Base-by-base conservation (phyloP, 129 eudicot species). In the Smallanthus sonchifolius region DNA sequence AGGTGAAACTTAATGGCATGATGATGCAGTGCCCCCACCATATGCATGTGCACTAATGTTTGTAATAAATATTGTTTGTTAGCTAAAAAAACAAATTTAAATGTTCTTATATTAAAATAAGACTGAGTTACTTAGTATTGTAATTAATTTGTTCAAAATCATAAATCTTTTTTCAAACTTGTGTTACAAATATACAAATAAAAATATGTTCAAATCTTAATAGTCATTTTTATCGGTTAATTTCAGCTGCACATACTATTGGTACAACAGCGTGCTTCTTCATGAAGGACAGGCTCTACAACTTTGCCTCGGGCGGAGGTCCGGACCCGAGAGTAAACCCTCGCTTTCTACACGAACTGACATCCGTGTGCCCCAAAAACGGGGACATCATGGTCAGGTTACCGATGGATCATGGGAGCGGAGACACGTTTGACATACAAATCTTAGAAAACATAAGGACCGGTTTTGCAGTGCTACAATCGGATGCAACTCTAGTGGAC, bases 181-280 rank as follows among this genome's bases (percentile, higher is more conserved):
- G n/a, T n/a, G n/a, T n/a, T n/a, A n/a, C n/a, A 51, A 49, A 14
- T 3, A 49, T 16, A 7, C 2, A 6, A 17, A 17, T 17, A 51
- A n/a, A 51, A 16, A 7, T 51, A 47, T n/a, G 30, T 17, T 2
- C 34, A 20, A 7, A 2, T 6, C 14, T 16, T 52, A 4, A 10
- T 30, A 11, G 2, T 57, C n/a, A 1, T 59, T 28, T 32, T 5
- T 15, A 3, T 39, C 1, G 0, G n/a, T 61, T 19, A 19, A 16
- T 78, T 78, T 51, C 79, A 89, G 98, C 87, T 69, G 96, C 96
- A 24, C 98, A 92, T 66, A 87, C 95, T 13, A 86, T 92, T 38
- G 98, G 98, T 36, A 85, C 92, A 44, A 67, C 96, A 0, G 92
- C 92, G 17, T 92, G 98, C 74, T 83, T 87, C 89, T 87, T 84